Percentiles rank a stretch among this genome's conserved stretches.
phyloP scores from a whole-genome alignment of 2,329 filamentous ascomycete genomes.

The Onygenales sp. region DNA sequence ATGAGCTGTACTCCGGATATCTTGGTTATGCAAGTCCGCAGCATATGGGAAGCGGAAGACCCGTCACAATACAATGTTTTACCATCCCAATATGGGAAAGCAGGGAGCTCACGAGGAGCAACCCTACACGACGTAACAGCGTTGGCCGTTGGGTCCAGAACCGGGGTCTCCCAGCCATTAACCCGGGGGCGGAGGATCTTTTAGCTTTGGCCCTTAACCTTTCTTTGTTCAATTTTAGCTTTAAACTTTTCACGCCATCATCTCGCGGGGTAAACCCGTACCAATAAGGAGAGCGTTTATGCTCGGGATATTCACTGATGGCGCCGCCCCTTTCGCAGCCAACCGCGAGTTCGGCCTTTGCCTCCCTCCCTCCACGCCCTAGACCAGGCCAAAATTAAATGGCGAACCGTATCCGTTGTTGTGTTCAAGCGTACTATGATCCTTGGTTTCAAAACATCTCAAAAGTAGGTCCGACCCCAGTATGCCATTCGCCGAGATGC shows the following conservation, averaged over 20 bases:
- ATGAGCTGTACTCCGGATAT: not conserved
- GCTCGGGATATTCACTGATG: not conserved
- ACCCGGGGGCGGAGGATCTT: not conserved
- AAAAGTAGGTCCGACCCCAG: not conserved
- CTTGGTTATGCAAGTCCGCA: not conserved
- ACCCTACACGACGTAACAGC: not conserved
- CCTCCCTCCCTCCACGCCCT: not conserved
- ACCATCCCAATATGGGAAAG: not conserved
- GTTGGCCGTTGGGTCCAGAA: slow-evolving; percentile 1
- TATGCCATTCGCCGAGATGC: not conserved
- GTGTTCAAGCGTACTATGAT: not conserved
- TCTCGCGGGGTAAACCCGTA: not conserved
- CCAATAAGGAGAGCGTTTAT: not conserved
- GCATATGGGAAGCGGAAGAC: not conserved
- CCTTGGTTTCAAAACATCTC: not conserved
- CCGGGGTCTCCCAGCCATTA: slow-evolving; percentile 1
- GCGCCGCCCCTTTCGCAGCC: not conserved
- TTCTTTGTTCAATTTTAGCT: not conserved
- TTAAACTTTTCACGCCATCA: not conserved
- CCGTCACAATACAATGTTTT: not conserved
- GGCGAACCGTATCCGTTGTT: not conserved
- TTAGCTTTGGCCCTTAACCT: not conserved
- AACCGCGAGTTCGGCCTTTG: slow-evolving; percentile 1
- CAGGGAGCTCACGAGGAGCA: not conserved
- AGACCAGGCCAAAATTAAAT: not conserved